These are phyloP conservation scores for Sporisorium exsertum DNA, from an alignment of 1,284 basidiomycete genomes.

Conservation along the genomic window DNA sequence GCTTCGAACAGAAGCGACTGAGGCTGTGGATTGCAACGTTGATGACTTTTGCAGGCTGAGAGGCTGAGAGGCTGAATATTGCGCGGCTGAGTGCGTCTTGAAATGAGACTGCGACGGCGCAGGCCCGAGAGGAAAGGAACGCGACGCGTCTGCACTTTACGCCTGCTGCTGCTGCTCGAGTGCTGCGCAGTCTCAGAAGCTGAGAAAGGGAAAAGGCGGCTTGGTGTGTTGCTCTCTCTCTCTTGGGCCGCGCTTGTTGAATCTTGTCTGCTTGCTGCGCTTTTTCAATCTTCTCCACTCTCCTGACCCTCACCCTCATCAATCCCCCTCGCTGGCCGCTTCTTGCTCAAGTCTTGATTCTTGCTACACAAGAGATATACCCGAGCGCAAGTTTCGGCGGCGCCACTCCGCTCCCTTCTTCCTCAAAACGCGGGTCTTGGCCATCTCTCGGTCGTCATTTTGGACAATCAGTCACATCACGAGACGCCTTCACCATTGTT, in stretches of 20 bases:
- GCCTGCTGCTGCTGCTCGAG: too few species aligned
- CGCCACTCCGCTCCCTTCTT: background rate
- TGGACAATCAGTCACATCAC: background rate
- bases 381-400: background rate
- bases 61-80: too few species aligned
- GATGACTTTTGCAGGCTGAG: too few species aligned
- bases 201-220: background rate
- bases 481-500: background rate
- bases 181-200: background rate
- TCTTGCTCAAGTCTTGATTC: background rate
- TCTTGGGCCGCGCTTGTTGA: slow-evolving; percentile 11
- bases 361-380: background rate
- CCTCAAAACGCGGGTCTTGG: slow-evolving; percentile 9
- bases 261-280: background rate
- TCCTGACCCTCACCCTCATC: too few species aligned
- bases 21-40: too few species aligned
- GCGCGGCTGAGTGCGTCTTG: background rate
- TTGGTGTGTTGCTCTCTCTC: slow-evolving; percentile 9
- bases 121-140: background rate
- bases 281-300: slow-evolving; percentile 3
- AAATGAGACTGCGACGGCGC: background rate
- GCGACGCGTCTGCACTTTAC: slow-evolving; percentile 36
- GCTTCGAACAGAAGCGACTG: too few species aligned
- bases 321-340: slow-evolving; percentile 1
- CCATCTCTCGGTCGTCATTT: background rate